Evolutionary conservation across 345 rosid species (phyloP).

Genomic region (Gynandropsis gynandra): DNA sequence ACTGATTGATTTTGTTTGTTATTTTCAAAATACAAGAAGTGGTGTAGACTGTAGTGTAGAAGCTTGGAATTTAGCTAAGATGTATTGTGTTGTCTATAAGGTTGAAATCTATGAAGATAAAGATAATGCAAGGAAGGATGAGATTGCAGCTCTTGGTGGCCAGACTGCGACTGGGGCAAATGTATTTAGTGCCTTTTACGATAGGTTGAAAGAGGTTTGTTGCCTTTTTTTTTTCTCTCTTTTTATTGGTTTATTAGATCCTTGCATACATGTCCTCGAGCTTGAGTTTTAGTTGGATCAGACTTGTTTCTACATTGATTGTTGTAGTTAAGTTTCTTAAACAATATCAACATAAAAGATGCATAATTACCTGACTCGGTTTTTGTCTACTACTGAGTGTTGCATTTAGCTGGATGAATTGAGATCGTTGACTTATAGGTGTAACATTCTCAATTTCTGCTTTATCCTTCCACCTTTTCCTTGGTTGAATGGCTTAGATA

Average conservation of each 20-base stretch:
- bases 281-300: background rate
- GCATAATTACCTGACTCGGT: background rate
- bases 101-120: conserved; percentile 79
- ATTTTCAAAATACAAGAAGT: no score
- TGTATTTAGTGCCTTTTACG: conserved; percentile 78
- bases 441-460: no score
- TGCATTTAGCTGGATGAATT: no score
- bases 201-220: conserved; percentile 83
- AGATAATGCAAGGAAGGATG: conserved; percentile 84
- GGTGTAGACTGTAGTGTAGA: no score
- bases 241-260: background rate
- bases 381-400: no score
- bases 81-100: conserved; percentile 26
- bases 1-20: background rate
- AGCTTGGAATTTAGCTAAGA: conserved; percentile 8
- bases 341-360: background rate
- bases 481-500: background rate
- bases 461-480: background rate
- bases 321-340: background rate
- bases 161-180: conserved; percentile 65
- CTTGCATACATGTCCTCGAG: background rate
- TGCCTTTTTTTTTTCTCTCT: background rate
- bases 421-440: no score
- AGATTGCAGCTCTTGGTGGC: conserved; percentile 93
- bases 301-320: background rate